Evolutionary conservation across 2,329 filamentous ascomycete species (phyloP).

Genomic region (Apiospora malaysiana): DNA sequence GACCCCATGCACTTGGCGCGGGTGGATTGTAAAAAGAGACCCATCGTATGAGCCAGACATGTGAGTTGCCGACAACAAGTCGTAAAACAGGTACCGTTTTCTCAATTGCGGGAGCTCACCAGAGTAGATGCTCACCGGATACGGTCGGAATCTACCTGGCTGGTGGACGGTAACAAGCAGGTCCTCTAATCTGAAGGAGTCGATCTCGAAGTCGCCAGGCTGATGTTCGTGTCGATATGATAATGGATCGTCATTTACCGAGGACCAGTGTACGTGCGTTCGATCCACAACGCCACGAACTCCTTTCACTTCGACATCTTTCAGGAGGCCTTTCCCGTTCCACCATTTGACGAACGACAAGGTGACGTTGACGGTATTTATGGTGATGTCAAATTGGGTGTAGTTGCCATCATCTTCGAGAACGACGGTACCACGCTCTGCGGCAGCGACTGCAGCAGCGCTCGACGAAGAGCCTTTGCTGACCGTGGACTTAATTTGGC

Average conservation of each 20-base stretch:
- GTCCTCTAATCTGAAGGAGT: constrained; percentile 95
- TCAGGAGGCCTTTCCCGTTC: constrained; percentile 90
- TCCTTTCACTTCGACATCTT: constrained; percentile 92
- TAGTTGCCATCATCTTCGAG: constrained; percentile 87
- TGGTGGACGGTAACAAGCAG: constrained; percentile 91
- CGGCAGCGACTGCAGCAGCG: constrained; percentile 84
- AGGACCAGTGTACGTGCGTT: constrained; percentile 77
- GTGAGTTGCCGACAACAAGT: constrained; percentile 92
- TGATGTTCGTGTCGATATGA: constrained; percentile 87
- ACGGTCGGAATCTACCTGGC: constrained; percentile 88
- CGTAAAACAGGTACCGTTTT: constrained; percentile 98
- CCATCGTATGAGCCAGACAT: constrained; percentile 96
- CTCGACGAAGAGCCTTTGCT: constrained; percentile 88
- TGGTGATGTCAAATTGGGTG: constrained; percentile 94
- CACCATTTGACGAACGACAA: constrained; percentile 99
- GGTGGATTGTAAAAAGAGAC: constrained; percentile 96
- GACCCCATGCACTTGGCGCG: constrained; percentile 84
- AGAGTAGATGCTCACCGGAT: constrained; percentile 92
- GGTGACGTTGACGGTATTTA: constrained; percentile 95
- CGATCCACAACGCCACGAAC: constrained; percentile 92
- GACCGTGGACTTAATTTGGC: constrained; percentile 80
- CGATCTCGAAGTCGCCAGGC: constrained; percentile 95
- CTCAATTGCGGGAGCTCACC: constrained; percentile 91
- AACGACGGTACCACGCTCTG: constrained; percentile 59
- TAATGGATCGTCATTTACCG: constrained; percentile 76